These are phyloP conservation scores for Aspergillus quadrilineatus DNA, from an alignment of 2,329 filamentous ascomycete species.

Conservation along the genomic window DNA sequence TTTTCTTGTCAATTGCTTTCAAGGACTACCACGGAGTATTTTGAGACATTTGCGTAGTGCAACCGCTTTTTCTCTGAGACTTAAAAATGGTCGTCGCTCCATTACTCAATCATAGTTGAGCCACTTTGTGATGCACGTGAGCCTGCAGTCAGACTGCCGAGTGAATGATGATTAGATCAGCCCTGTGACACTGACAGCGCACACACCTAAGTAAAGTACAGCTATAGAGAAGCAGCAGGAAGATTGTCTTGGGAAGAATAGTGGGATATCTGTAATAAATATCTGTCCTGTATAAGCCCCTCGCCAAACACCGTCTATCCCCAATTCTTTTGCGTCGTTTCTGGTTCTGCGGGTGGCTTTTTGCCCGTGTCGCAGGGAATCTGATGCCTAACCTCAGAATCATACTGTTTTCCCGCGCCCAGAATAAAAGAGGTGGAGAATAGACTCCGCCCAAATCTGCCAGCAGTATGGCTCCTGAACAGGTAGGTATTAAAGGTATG, in stretches of 20 bases:
- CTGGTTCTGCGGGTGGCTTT: neutral
- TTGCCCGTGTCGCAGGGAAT: neutral
- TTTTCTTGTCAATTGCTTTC: neutral
- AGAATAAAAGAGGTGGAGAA: neutral
- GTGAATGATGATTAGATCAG: neutral
- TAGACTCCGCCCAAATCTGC: conserved; percentile 3
- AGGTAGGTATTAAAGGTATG: conserved; percentile 21
- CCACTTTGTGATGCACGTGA: neutral
- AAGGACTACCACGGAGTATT: too few relatives aligned
- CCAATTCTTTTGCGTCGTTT: neutral
- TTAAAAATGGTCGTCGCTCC: neutral
- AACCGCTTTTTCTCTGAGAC: neutral
- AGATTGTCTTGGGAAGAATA: conserved; percentile 6
- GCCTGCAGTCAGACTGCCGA: neutral
- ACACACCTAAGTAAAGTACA: neutral
- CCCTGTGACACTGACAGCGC: neutral
- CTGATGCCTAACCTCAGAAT: neutral
- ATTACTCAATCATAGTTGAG: neutral
- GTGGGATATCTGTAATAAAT: conserved; percentile 9
- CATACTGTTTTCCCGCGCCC: neutral
- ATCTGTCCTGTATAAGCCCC: conserved; percentile 8
- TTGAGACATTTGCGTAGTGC: neutral
- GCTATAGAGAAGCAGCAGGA: neutral
- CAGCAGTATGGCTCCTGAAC: conserved; percentile 7
- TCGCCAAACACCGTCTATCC: conserved; percentile 8